Evolutionary conservation across 768 basidiomycete species (phyloP).

Genomic region (Mycena leptocephala): DNA sequence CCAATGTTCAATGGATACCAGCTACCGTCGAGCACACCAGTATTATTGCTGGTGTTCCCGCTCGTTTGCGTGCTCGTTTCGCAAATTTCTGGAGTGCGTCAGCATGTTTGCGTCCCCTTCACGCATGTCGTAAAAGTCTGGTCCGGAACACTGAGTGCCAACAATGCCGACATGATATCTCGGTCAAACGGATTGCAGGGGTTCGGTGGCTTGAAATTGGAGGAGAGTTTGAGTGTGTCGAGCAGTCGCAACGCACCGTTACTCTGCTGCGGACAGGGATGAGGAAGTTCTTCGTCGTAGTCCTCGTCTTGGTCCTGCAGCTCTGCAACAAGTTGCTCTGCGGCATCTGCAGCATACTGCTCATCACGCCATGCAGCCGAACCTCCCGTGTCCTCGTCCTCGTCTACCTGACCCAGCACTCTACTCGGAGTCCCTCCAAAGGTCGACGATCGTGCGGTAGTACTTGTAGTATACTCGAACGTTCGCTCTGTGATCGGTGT

Average conservation of each 20-base stretch:
- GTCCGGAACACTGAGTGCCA: constrained; percentile 77
- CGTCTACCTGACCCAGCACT: constrained; percentile 39
- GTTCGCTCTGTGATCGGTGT: constrained; percentile 98
- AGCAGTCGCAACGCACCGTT: constrained; percentile 73
- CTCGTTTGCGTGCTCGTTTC: constrained; percentile 64
- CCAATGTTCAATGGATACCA: constrained; percentile 73
- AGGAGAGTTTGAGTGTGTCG: constrained; percentile 74
- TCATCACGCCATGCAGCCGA: constrained; percentile 52
- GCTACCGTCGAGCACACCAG: constrained; percentile 54
- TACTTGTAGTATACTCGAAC: constrained; percentile 78
- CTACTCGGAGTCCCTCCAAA: constrained; percentile 60
- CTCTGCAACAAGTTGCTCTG: constrained; percentile 69
- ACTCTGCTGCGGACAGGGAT: constrained; percentile 46
- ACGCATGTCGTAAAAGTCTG: constrained; percentile 73
- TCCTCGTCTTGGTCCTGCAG: constrained; percentile 55
- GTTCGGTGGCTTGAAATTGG: constrained; percentile 83
- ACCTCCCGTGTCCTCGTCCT: constrained; percentile 41
- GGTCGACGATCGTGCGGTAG: constrained; percentile 65
- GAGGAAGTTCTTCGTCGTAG: constrained; percentile 47
- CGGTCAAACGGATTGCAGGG: constrained; percentile 92
- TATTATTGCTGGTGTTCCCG: constrained; percentile 51
- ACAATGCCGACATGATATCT: constrained; percentile 72
- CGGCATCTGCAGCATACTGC: constrained; percentile 67
- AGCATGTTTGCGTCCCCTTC: constrained; percentile 71
- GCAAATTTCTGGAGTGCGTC: constrained; percentile 84